Percentiles rank a stretch among this genome's conserved stretches.
Evolutionary conservation across 495 filamentous ascomycete species (phyloP).

Genomic region (Hamigera avellanea): DNA sequence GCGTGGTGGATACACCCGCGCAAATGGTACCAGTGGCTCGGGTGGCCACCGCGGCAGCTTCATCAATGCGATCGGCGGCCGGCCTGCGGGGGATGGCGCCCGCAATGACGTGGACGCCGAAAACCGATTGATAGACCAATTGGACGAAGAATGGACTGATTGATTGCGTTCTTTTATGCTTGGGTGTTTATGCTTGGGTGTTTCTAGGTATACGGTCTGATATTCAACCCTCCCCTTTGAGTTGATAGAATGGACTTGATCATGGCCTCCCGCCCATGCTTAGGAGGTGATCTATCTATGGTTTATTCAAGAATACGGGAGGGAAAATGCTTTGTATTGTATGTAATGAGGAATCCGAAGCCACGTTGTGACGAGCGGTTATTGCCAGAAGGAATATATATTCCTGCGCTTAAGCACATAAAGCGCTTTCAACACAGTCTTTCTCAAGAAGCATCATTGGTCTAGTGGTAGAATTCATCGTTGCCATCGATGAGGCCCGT

Average conservation of each 20-base stretch:
- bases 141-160: slow-evolving; percentile 77
- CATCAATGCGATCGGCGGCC: slow-evolving; percentile 25
- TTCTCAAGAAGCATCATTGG: slow-evolving; percentile 14
- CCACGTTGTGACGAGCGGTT: too few relatives aligned
- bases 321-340: too few relatives aligned
- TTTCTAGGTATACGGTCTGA: not conserved
- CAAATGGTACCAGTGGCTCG: slow-evolving; percentile 17
- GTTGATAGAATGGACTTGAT: not conserved
- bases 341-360: too few relatives aligned
- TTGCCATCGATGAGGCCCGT: slow-evolving; percentile 49
- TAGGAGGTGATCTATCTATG: too few relatives aligned
- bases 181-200: not conserved
- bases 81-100: slow-evolving; percentile 28
- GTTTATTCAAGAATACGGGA: too few relatives aligned
- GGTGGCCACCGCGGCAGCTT: slow-evolving; percentile 24
- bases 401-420: too few relatives aligned
- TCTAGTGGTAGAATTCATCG: slow-evolving; percentile 51
- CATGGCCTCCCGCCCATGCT: too few relatives aligned
- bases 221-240: not conserved
- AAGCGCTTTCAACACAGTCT: too few relatives aligned
- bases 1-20: slow-evolving; percentile 46
- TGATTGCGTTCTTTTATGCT: slow-evolving; percentile 6
- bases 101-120: slow-evolving; percentile 60
- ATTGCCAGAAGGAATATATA: too few relatives aligned
- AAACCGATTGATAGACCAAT: slow-evolving; percentile 87